Base-by-base conservation (phyloP, 345 rosid genomes). In the Salix arbutifolia region DNA sequence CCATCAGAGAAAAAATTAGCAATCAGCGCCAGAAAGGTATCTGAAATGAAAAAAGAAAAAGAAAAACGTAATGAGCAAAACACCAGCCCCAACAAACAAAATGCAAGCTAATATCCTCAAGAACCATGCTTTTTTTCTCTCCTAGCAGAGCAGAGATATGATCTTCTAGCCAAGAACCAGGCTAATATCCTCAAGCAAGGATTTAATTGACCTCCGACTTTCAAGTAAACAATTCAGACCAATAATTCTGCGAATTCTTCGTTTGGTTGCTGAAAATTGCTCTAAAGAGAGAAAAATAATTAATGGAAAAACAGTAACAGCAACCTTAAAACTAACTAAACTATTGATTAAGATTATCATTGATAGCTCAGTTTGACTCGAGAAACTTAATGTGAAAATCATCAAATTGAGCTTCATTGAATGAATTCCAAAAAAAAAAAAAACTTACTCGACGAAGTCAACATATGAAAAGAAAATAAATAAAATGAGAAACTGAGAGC, bases 1-100 rank as follows among this genome's bases (percentile, higher is more conserved):
- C 92, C 92, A 91, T 90, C 75, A 18, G 40, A 52, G 75, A 33
- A 69, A 83, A 80, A 21, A 19, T 19, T 14, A 65, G 33, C 50
- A 65, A 79, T 70, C 70, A 66, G 70, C 14, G 42, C 76, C 25
- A 21, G 53, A 17, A 78, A 61, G 77, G 38, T 58, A 72, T 70
- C 87, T 79, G 82, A 80, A 84, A 77, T 37, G 74, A 68, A 25
- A 65, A 64, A 30, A 53, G 81, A 6, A 62, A 52, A 19, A 72
- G 28, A 48, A 23, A 28, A 38, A 52, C 35, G 37, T 16, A 42
- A 60, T 50, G 13, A 73, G 12, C 61, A 58, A 21, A 60, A 44
- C 28, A 35, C 62, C 48, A 65, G 38, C 67, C 13, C 44, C 76
- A 9, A 52, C 23, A 23, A 52, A 46, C 18, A 46, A 50, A 21